phyloP scores from a whole-genome alignment of 345 rosid genomes.

The Hirschfeldia incana region DNA sequence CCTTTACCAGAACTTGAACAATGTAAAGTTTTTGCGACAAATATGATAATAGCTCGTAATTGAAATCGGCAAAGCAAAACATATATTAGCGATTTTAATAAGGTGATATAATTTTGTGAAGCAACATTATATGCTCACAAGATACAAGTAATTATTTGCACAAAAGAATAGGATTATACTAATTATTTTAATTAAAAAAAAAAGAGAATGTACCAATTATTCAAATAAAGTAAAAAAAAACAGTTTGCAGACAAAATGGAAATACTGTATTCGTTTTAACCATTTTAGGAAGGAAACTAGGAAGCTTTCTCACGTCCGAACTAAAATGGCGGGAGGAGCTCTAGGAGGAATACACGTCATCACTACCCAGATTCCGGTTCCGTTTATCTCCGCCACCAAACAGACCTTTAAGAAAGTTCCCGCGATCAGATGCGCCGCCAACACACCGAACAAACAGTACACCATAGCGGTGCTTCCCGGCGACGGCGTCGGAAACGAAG shows the following conservation, averaged over 20 bases:
- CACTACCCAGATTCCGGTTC: neutral
- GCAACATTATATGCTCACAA: neutral
- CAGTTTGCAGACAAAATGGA: too few species aligned
- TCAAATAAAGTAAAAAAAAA: too few species aligned
- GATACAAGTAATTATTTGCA: neutral
- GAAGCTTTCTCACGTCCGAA: neutral
- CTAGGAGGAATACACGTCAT: neutral
- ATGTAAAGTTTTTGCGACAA: too few species aligned
- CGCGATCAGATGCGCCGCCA: slow-evolving; percentile 8
- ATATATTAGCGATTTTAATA: too few species aligned
- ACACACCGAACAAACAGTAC: slow-evolving; percentile 18
- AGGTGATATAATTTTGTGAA: neutral
- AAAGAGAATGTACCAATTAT: too few species aligned
- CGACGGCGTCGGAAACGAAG: slow-evolving; percentile 32
- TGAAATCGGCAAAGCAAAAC: too few species aligned
- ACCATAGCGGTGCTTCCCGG: slow-evolving; percentile 33
- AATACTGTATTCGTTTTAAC: too few species aligned
- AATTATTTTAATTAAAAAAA: too few species aligned
- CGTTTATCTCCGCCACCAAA: slow-evolving; percentile 1
- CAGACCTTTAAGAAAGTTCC: slow-evolving; percentile 14
- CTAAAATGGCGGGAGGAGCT: slow-evolving; percentile 17
- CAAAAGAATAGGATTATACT: neutral
- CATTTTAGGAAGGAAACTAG: too few species aligned
- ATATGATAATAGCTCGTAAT: too few species aligned
- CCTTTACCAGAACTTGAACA: too few species aligned